Evolutionary conservation across 1,284 basidiomycete genomes (phyloP), one percentile per base, ranked within the genome.

Genomic region (Papiliotrema fonsecae): DNA sequence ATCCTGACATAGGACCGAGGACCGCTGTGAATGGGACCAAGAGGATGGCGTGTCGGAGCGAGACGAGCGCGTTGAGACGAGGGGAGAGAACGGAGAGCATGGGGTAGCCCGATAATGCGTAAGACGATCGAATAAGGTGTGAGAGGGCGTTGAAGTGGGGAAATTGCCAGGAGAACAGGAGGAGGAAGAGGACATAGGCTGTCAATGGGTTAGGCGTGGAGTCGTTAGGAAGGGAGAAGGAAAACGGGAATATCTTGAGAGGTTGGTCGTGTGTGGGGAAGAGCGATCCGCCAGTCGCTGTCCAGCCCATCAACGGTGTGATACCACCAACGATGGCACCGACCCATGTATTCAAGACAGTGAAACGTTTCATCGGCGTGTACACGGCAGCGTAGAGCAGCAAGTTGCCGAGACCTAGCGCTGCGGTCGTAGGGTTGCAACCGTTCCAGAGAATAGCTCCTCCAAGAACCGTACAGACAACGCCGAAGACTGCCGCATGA

Each of bases 261-360:
- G 84, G 82, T 58, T 84, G 77, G 25, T 77, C 72, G 0, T 79
- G 58, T 9, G 82, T 78, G 0, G 87, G 87, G 60, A 87, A 76
- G 19, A 97, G 72, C 9, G 82, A 78, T 14, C 88, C 89, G 0
- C 91, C 93, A 52, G 87, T 90, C 0, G 94, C 94, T 3, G 92
- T 86, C 93, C 94, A 98, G 45, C 94, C 94, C 88, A 99, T 98
- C 44, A 98, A 76, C 2, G 96, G 93, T 2, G 94, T 96, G 11
- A 97, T 78, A 0, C 80, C 93, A 28, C 94, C 94, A 1, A 99
- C 93, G 36, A 97, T 77, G 0, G 89, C 81, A 9, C 94, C 94
- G 10, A 97, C 81, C 94, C 94, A 97, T 2, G 94, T 98, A 70
- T 97, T 98, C 62, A 78, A 77, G n/a, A 88, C 80, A 56, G 81